Conservation (phyloP, 257 asterid genomes). For the Nicotiana sylvestris region DNA sequence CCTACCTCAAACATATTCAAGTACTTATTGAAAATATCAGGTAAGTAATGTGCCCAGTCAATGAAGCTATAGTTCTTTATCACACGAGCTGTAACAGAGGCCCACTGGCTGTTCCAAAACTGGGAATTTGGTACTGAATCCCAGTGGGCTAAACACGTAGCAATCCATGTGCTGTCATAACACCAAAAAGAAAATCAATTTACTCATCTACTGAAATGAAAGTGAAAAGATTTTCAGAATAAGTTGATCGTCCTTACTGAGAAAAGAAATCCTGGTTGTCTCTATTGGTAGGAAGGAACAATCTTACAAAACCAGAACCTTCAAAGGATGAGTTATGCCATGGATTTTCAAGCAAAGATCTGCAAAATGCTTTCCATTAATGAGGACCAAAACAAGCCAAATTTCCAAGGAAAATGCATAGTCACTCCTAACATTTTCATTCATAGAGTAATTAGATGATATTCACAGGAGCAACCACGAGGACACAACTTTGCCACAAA, state of each 20-base stretch:
- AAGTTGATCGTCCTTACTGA: conserved; percentile 42
- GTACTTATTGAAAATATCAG: conserved; percentile 71
- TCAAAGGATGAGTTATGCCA: conserved; percentile 97
- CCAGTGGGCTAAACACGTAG: conserved; percentile 65
- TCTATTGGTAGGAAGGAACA: conserved; percentile 87
- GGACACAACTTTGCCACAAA: no score
- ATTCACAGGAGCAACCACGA: no score
- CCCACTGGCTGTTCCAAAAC: conserved; percentile 99
- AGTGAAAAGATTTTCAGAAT: conserved; percentile 5
- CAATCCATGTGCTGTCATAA: conserved; percentile 70
- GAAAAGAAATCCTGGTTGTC: conserved; percentile 85
- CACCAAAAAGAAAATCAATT: conserved; percentile 20
- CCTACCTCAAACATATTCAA: conserved; percentile 93
- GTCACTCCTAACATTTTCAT: no score
- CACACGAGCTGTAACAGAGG: conserved; percentile 88
- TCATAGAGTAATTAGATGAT: no score
- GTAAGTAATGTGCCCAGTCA: conserved; percentile 72
- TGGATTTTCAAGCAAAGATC: conserved; percentile 87
- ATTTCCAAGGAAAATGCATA: background rate
- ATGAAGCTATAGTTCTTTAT: conserved; percentile 64
- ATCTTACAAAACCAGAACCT: conserved; percentile 89
- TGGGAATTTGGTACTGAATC: conserved; percentile 83
- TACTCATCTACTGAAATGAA: conserved; percentile 17
- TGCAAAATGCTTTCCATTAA: conserved; percentile 37
- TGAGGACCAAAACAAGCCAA: background rate